Evolutionary conservation across 169 alveolate genomes (phyloP).

Genomic region (Plasmodium gallinaceum): DNA sequence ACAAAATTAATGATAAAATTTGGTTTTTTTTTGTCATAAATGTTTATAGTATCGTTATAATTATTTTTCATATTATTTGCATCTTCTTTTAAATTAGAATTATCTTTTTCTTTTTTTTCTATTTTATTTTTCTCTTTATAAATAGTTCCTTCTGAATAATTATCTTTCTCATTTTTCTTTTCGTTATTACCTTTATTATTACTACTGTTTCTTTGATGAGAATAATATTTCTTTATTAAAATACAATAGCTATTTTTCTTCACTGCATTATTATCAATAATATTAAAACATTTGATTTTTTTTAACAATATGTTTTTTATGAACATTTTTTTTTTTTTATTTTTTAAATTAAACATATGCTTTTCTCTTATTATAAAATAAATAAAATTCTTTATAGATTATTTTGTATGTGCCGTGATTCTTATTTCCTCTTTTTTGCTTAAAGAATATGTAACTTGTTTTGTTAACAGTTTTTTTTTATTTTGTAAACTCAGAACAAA

Average conservation of each 20-base stretch:
- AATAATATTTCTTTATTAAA: neutral
- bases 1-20: slow-evolving; percentile 23
- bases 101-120: neutral
- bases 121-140: neutral
- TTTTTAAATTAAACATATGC: too few relatives aligned
- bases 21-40: slow-evolving; percentile 1
- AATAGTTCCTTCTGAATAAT: neutral
- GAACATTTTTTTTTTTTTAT: neutral
- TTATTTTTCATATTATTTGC: neutral
- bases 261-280: neutral
- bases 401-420: neutral
- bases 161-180: neutral
- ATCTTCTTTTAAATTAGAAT: neutral
- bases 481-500: too few relatives aligned
- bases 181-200: neutral
- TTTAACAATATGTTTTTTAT: slow-evolving; percentile 1
- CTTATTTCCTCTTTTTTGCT: too few relatives aligned
- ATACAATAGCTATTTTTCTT: neutral
- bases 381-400: too few relatives aligned
- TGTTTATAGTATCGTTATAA: neutral
- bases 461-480: too few relatives aligned
- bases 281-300: neutral
- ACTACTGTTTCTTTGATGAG: neutral
- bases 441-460: too few relatives aligned
- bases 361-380: too few relatives aligned